Evolutionary conservation across 129 eudicot species (phyloP), one percentile per base, ranked within the genome.

Genomic region (Centaurea solstitialis): DNA sequence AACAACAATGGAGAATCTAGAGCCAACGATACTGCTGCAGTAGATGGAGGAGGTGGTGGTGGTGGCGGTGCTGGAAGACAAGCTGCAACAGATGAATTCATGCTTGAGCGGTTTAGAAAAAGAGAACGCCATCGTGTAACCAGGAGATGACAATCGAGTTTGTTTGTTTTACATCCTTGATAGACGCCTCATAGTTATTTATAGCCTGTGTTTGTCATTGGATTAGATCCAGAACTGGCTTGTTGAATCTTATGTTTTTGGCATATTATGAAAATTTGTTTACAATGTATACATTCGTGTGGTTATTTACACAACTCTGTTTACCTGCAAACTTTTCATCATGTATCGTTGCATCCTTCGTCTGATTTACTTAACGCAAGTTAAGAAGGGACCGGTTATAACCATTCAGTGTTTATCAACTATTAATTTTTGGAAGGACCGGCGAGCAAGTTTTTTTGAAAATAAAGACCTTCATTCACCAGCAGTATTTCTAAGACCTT

Each of bases 31-130:
- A 37, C 88, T 64, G 87, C 87, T 59, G 85, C 73, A 67, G 82
- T 77, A 71, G 98, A 92, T 38, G 92, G 76, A 43, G 95, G 90
- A 3, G 90, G 73, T 3, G 91, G 91, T 43, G 86, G 94, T n/a
- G n/a, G n/a, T 0, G 85, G 80, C 59, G 92, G 77, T 30, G 89
- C 82, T 38, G 90, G 94, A 77, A 89, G 99, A 80, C 95, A 85
- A 83, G 98, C 99, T 17, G 98, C 99, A 18, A 96, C 99, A 2
- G 99, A 93, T 85, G 90, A 96, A 83, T 69, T 96, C 64, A 93
- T 93, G 96, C 99, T 96, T 57, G 95, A 96, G 71, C 92, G 99
- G 35, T 96, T 96, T 69, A 93, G 99, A 53, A 96, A 91, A 86
- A 84, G 97, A 83, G 99, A 96, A 79, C 97, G 99, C 20, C 93